Percentiles rank a stretch among this genome's conserved stretches.
Evolutionary conservation across 371 early-diverging fungal genomes (phyloP).

Genomic region (Mortierella sp.): DNA sequence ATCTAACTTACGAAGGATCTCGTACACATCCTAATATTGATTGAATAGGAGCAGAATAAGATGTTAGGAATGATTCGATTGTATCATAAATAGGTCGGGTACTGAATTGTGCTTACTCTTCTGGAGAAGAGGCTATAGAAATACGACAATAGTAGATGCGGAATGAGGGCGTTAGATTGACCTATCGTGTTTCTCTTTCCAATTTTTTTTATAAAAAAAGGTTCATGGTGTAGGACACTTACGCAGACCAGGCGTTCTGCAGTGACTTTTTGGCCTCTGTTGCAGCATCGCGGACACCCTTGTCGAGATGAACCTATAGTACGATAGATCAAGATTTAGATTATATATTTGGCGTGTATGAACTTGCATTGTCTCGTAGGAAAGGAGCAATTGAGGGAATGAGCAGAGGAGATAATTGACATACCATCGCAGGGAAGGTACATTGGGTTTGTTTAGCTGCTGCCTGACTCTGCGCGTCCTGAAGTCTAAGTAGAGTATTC

Average conservation of each 20-base stretch:
- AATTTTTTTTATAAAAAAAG: too few relatives aligned
- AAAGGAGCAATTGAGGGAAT: background rate
- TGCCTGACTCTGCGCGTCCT: conserved; percentile 43
- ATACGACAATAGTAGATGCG: background rate
- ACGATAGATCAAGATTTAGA: background rate
- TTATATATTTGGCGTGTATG: too few relatives aligned
- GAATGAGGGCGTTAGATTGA: background rate
- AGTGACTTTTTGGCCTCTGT: conserved; percentile 49
- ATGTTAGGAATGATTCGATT: background rate
- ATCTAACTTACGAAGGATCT: conserved; percentile 24
- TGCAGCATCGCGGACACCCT: conserved; percentile 46
- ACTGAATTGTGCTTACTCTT: conserved; percentile 17
- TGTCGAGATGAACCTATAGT: conserved; percentile 39
- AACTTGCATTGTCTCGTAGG: too few relatives aligned
- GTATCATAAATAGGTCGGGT: background rate
- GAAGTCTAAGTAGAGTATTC: conserved; percentile 30
- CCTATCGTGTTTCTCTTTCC: too few relatives aligned
- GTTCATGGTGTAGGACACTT: conserved; percentile 2
- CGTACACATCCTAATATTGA: conserved; percentile 32
- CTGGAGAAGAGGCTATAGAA: conserved; percentile 28
- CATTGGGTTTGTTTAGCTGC: conserved; percentile 45
- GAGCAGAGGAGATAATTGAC: background rate
- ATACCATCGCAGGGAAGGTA: conserved; percentile 49
- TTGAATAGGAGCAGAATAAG: background rate
- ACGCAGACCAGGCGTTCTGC: conserved; percentile 53